Evolutionary conservation across 768 basidiomycete species (phyloP).

Genomic region (Sistotremastrum suecicum): DNA sequence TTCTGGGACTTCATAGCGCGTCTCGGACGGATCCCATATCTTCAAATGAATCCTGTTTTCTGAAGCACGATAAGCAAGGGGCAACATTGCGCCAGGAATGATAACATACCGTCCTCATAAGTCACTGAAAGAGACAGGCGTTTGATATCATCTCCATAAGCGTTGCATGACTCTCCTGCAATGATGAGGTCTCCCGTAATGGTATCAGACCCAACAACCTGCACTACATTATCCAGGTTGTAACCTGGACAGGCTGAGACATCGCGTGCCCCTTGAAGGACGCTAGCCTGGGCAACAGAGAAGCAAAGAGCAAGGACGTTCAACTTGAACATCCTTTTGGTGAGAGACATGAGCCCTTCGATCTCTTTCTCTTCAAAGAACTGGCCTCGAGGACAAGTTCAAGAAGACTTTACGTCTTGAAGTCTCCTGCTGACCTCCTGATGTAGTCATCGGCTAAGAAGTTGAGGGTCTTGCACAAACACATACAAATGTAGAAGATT

Average conservation of each 20-base stretch:
- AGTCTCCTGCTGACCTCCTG: too few relatives aligned
- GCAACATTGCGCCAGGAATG: neutral
- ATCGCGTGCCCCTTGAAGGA: too few relatives aligned
- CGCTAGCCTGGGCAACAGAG: too few relatives aligned
- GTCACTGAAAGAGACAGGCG: slow-evolving; percentile 34
- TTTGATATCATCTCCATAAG: slow-evolving; percentile 42
- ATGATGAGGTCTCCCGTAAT: slow-evolving; percentile 41
- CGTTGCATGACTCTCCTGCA: slow-evolving; percentile 37
- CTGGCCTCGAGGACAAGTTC: too few relatives aligned
- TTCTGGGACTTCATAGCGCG: slow-evolving; percentile 52
- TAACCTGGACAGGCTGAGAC: slow-evolving; percentile 41
- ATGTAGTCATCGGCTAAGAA: too few relatives aligned
- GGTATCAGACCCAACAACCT: slow-evolving; percentile 15
- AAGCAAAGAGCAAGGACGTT: too few relatives aligned
- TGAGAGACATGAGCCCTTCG: too few relatives aligned
- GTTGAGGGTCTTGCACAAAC: too few relatives aligned
- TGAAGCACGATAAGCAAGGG: slow-evolving; percentile 11
- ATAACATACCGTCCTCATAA: slow-evolving; percentile 40
- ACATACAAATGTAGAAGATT: too few relatives aligned
- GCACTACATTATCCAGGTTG: slow-evolving; percentile 29
- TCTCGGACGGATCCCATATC: slow-evolving; percentile 33
- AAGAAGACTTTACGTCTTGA: too few relatives aligned
- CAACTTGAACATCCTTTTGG: too few relatives aligned
- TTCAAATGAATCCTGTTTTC: slow-evolving; percentile 50
- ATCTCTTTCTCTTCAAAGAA: too few relatives aligned